phyloP scores from a whole-genome alignment of 345 rosid species.

The Citrus maxima region DNA sequence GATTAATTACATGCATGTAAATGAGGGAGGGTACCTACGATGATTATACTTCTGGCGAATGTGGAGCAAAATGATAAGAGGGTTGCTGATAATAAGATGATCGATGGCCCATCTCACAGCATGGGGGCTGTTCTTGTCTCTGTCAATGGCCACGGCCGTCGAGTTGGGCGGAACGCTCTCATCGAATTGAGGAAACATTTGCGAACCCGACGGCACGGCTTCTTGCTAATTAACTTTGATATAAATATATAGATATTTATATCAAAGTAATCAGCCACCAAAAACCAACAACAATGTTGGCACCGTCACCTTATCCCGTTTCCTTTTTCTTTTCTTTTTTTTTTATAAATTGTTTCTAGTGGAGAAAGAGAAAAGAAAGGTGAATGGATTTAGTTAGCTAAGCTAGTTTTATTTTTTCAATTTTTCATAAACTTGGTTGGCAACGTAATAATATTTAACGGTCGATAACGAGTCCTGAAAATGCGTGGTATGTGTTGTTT shows the following conservation, averaged over 20 bases:
- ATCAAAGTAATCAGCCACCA: too few species aligned
- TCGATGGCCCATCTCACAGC: conserved; percentile 94
- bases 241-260: too few species aligned
- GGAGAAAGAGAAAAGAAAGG: too few species aligned
- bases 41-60: conserved; percentile 47
- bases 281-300: too few species aligned
- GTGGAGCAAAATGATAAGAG: conserved; percentile 50
- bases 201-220: neutral
- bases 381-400: neutral
- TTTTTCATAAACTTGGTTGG: neutral
- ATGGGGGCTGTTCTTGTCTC: conserved; percentile 71
- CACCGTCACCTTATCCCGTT: too few species aligned
- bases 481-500: conserved; percentile 3
- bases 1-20: too few species aligned
- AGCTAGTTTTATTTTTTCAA: neutral
- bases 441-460: neutral
- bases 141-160: conserved; percentile 75
- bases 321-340: too few species aligned
- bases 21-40: conserved; percentile 55
- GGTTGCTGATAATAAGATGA: conserved; percentile 41
- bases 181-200: conserved; percentile 37
- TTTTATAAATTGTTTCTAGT: too few species aligned
- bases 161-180: conserved; percentile 36
- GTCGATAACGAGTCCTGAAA: neutral
- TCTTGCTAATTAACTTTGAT: neutral